Conservation (phyloP, 2,329 filamentous ascomycete genomes). For the Lomentospora prolificans region DNA sequence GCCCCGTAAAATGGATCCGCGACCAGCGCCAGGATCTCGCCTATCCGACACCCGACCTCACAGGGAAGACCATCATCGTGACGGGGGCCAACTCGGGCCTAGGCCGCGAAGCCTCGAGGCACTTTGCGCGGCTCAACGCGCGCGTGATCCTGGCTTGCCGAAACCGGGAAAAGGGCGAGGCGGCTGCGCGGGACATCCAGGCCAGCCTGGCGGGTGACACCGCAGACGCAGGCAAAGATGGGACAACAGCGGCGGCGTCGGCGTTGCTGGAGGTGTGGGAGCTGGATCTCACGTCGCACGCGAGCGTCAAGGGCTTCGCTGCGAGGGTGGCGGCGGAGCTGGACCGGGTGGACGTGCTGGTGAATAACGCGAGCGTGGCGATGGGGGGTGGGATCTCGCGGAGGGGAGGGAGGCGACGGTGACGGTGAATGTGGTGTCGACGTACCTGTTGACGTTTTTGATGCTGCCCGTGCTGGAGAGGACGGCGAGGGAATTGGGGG, state of each 20-base stretch:
- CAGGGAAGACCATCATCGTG: conserved; percentile 24
- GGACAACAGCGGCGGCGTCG: not conserved
- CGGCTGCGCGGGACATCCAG: conserved; percentile 24
- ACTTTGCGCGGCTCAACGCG: conserved; percentile 23
- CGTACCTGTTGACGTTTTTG: conserved; percentile 37
- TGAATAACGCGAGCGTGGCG: conserved; percentile 32
- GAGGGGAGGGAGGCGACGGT: conserved; percentile 39
- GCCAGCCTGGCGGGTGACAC: no score
- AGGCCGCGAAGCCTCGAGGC: conserved; percentile 27
- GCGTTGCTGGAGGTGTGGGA: not conserved
- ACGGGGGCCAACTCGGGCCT: conserved; percentile 29
- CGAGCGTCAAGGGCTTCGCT: conserved; percentile 33
- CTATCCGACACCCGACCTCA: conserved; percentile 17
- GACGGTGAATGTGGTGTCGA: conserved; percentile 43
- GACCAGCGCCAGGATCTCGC: conserved; percentile 9
- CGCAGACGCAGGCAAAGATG: no score
- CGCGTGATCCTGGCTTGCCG: conserved; percentile 28
- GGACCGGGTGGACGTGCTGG: conserved; percentile 30
- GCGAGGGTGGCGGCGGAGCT: conserved; percentile 23
- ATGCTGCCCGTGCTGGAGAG: conserved; percentile 41
- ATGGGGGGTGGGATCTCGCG: conserved; percentile 20
- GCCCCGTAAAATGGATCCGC: not conserved
- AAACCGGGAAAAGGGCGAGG: conserved; percentile 17
- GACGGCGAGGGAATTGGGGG: conserved; percentile 16
- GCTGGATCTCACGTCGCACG: not conserved